Evolutionary conservation across 2,329 filamentous ascomycete genomes (phyloP), one percentile per base, ranked within the genome.

Genomic region (Parafenestella ontariensis): DNA sequence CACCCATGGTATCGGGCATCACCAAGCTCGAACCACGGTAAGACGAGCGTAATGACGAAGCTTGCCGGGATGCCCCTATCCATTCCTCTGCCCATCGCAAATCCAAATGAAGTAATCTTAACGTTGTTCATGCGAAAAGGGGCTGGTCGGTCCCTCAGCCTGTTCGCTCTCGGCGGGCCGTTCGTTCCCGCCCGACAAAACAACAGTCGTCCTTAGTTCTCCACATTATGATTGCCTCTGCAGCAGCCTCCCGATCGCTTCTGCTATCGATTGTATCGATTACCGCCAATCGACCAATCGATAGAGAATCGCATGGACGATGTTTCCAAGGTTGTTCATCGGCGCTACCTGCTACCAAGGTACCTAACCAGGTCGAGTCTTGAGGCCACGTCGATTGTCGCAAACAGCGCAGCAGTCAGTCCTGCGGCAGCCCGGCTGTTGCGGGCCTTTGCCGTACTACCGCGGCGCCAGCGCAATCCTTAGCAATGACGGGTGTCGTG

Each of bases 211-310:
- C 50, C 21, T 68, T 66, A 63, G 49, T 56, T 69, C 68, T 71
- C 69, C 69, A 62, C 70, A 70, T 64, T 67, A 67, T 71, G 62
- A 67, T 70, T 65, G 59, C 41, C 55, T 56, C 43, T 64, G 61
- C 56, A 59, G 61, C 56, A 59, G 53, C 60, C 43, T 47, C 47
- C 45, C 29, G 42, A 55, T 52, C 52, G 53, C 58, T 53, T 60
- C 39, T 51, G 52, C 53, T 61, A 64, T 62, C 58, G 58, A 59
- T 61, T 63, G 46, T 39, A 33, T 46, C 17, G 37, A 8, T 17
- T 18, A 21, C 28, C 49, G 52, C 52, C 52, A 43, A 52, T 56
- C 49, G 29, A 20, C 44, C 39, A 57, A 54, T 58, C 50, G 54
- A 60, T 58, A 58, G 44, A 34, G 45, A 46, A 49, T 48, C 50